Conservation (phyloP, 2,329 filamentous ascomycete genomes). For the Helminthosporium solani region DNA sequence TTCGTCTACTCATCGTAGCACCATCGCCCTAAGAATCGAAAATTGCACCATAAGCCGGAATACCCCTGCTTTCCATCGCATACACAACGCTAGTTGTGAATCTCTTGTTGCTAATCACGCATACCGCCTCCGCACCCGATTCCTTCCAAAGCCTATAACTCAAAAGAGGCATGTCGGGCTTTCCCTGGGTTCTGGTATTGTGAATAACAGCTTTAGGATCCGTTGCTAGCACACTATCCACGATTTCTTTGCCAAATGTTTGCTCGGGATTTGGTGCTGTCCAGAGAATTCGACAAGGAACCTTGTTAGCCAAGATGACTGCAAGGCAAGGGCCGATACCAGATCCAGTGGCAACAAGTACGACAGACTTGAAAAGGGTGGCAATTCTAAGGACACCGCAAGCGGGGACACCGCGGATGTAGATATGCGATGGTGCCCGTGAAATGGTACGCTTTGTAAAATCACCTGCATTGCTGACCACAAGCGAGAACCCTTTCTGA, state of each 20-base stretch:
- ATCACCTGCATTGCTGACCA: conserved; percentile 43
- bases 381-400: conserved; percentile 41
- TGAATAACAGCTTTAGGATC: conserved; percentile 67
- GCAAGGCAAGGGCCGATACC: conserved; percentile 46
- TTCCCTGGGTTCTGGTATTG: conserved; percentile 63
- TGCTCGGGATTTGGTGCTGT: conserved; percentile 63
- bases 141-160: conserved; percentile 56
- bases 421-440: conserved; percentile 36
- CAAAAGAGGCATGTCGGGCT: conserved; percentile 63
- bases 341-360: conserved; percentile 43
- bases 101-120: conserved; percentile 71
- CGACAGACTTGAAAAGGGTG: conserved; percentile 37
- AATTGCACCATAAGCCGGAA: conserved; percentile 72
- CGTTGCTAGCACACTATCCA: conserved; percentile 59
- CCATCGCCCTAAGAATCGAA: conserved; percentile 63
- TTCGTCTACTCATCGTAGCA: too few species aligned
- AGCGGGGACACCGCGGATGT: conserved; percentile 40
- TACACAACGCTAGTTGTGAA: conserved; percentile 71
- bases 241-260: conserved; percentile 64
- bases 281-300: conserved; percentile 67
- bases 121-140: conserved; percentile 65
- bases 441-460: conserved; percentile 40
- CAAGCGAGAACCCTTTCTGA: conserved; percentile 33
- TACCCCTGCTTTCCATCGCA: conserved; percentile 64
- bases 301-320: conserved; percentile 53